A percentile compares a stretch with the other conserved stretches of the same genome.
These are phyloP conservation scores for Glaciozyma antarctica DNA, from an alignment of 768 basidiomycete genomes.

Conservation along the genomic window DNA sequence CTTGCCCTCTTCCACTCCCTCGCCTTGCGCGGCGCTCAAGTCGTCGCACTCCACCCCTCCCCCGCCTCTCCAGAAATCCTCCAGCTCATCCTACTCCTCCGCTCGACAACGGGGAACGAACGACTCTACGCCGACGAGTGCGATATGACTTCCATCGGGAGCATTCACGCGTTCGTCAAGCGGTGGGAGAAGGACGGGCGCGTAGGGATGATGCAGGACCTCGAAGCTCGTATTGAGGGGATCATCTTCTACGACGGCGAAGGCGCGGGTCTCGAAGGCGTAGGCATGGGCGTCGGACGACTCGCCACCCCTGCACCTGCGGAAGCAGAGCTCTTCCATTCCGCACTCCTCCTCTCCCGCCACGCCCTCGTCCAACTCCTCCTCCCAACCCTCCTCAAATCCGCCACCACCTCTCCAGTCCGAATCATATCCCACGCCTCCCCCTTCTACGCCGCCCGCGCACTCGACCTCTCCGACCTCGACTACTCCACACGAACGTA, in stretches of 20 bases:
- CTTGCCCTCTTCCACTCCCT: conserved; percentile 57
- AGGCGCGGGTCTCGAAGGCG: not conserved
- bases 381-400: conserved; percentile 20
- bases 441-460: conserved; percentile 69
- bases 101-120: conserved; percentile 61
- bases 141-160: conserved; percentile 56
- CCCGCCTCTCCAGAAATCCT: conserved; percentile 48
- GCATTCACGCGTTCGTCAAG: conserved; percentile 60
- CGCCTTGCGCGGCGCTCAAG: conserved; percentile 64
- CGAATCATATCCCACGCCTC: conserved; percentile 79
- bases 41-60: conserved; percentile 59
- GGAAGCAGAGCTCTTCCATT: not conserved
- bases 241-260: conserved; percentile 47
- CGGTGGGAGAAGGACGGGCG: conserved; percentile 53
- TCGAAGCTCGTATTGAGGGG: conserved; percentile 60
- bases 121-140: conserved; percentile 71
- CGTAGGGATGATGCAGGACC: conserved; percentile 24
- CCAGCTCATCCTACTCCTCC: conserved; percentile 57
- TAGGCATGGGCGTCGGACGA: not conserved
- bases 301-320: not conserved
- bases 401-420: conserved; percentile 42
- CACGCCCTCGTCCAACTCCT: conserved; percentile 29
- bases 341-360: conserved; percentile 11
- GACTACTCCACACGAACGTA: conserved; percentile 31
- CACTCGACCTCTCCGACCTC: conserved; percentile 34